Percentiles rank a stretch among this genome's conserved stretches.
Conservation (phyloP, 2,329 filamentous ascomycete genomes). For the Chaetothyriales sp. region DNA sequence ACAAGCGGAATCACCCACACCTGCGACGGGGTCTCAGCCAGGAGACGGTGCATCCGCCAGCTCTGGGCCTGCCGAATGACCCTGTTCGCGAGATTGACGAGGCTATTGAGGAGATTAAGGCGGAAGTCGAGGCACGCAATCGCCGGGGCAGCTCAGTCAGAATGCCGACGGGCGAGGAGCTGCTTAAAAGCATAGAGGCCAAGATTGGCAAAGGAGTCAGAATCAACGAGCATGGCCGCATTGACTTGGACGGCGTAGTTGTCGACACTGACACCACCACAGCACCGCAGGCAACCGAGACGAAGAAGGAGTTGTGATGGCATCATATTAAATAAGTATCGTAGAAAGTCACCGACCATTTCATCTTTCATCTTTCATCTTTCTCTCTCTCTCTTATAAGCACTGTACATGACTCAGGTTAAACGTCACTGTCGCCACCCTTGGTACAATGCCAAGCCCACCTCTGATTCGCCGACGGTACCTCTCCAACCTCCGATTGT, state of each 20-base stretch:
- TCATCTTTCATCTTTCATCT: no score
- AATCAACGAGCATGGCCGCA: background rate
- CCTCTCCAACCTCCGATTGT: background rate
- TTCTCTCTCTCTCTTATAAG: no score
- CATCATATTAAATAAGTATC: no score
- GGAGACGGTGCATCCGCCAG: conserved; percentile 47
- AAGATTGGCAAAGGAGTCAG: conserved; percentile 5
- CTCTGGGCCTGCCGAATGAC: conserved; percentile 67
- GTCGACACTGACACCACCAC: background rate
- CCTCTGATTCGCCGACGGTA: background rate
- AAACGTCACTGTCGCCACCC: no score
- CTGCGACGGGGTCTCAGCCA: conserved; percentile 36
- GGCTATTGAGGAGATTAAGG: conserved; percentile 57
- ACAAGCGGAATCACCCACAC: conserved; percentile 35
- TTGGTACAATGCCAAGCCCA: background rate
- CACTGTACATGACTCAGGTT: background rate
- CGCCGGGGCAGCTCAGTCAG: conserved; percentile 30
- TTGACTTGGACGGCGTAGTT: background rate
- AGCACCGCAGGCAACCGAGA: background rate
- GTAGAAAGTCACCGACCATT: no score
- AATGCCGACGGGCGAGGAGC: conserved; percentile 34
- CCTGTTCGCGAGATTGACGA: conserved; percentile 61
- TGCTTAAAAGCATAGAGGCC: conserved; percentile 34
- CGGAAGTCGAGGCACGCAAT: conserved; percentile 51
- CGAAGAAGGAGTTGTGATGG: background rate